Evolutionary conservation across 2,329 filamentous ascomycete species (phyloP), one percentile per base, ranked within the genome.

Genomic region (Plectosphaerella plurivora): DNA sequence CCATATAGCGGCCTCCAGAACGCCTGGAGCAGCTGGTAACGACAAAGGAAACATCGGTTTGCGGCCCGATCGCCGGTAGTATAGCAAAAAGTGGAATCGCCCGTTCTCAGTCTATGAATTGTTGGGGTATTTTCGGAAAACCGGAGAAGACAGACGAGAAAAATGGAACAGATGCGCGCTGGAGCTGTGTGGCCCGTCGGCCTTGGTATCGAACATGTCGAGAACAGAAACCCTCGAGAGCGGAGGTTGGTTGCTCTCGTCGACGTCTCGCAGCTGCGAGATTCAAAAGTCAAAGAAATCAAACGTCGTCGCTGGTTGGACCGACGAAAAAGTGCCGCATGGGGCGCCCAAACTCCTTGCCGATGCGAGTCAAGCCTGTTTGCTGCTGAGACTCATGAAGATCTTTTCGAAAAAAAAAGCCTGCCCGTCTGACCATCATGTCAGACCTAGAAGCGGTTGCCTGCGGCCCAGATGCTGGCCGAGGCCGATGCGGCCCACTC

Each of bases 401-500:
- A 48, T 45, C 45, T 45, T 33, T 51, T 33, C 20, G 36, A 5
- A 12, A 33, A 9, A 49, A 33, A 53, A 45, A 37, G 16, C 35
- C 39, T 46, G 33, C 36, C 28, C 4, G 36, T 10, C 18, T 44
- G n/a, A 41, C 11, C 15, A 18, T 20, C 41, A 44, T 44, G n/a
- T 15, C 47, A 36, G 44, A 47, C 46, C 69, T 72, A 86, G 62
- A 86, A 81, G 59, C 81, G 77, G 66, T 79, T 85, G 57, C 87
- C 82, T 33, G 85, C 83, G 50, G 87, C 86, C 75, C 89, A 88
- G 59, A 92, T 91, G 70, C 88, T 91, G 6, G 89, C 88, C 11
- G 91, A 84, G 28, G 90, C 88, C 42, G 89, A 87, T 9, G 88
- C 84, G 16, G 88, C 91, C 93, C 92, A 97, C 67, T 96, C 92